Evolutionary conservation across 495 filamentous ascomycete genomes (phyloP).

Genomic region (Staphylotrichum longicolle): DNA sequence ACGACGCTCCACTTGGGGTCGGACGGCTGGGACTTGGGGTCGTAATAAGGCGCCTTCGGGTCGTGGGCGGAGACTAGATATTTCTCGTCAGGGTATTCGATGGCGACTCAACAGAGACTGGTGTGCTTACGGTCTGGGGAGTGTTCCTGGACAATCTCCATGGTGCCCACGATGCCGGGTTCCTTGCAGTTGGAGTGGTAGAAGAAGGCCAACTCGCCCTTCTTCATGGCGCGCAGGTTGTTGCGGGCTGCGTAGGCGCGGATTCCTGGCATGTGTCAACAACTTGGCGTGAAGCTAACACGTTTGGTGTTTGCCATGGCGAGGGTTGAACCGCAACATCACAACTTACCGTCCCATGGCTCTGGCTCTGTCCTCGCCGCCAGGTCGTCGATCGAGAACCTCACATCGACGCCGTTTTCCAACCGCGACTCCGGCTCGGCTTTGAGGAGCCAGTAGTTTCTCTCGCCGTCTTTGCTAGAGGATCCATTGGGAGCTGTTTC

Average conservation of each 20-base stretch:
- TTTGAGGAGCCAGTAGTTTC: conserved; percentile 88
- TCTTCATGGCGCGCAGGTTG: conserved; percentile 85
- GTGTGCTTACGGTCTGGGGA: conserved; percentile 65
- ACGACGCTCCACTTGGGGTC: conserved; percentile 87
- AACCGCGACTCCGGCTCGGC: conserved; percentile 85
- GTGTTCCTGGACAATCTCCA: conserved; percentile 86
- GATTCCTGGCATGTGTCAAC: conserved; percentile 36
- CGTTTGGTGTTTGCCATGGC: too few relatives aligned
- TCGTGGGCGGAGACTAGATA: conserved; percentile 76
- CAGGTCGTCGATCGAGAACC: conserved; percentile 94
- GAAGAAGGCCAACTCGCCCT: conserved; percentile 91
- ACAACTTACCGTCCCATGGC: conserved; percentile 74
- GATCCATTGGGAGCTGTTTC: neutral
- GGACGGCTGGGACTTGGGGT: conserved; percentile 67
- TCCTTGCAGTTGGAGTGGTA: conserved; percentile 95
- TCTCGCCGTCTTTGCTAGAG: conserved; percentile 25
- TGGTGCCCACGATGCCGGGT: conserved; percentile 86
- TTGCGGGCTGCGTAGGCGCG: conserved; percentile 65
- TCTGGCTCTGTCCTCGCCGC: conserved; percentile 66
- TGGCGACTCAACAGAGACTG: neutral
- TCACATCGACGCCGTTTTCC: conserved; percentile 82
- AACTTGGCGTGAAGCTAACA: too few relatives aligned
- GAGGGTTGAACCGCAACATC: too few relatives aligned
- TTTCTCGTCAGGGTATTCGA: neutral
- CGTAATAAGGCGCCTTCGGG: conserved; percentile 75